A percentile compares a stretch with the other conserved stretches of the same genome.
phyloP scores from a whole-genome alignment of 129 eudicot species.

The Centella asiatica region DNA sequence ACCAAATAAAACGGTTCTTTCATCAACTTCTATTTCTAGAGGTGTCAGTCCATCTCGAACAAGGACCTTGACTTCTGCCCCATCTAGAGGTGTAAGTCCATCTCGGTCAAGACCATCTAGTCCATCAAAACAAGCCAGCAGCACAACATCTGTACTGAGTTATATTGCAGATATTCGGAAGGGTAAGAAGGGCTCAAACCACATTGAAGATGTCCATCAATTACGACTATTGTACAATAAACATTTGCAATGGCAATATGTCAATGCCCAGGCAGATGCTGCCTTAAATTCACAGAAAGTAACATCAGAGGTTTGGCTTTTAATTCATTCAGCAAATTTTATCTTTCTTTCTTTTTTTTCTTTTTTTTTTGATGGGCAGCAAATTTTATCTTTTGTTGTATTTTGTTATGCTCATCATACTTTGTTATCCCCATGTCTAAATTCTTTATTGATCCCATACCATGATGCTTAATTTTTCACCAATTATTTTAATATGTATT shows the following conservation, averaged over 20 bases:
- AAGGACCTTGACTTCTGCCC: slow-evolving; percentile 28
- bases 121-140: slow-evolving; percentile 60
- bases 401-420: neutral
- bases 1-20: slow-evolving; percentile 34
- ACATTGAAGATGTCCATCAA: slow-evolving; percentile 83
- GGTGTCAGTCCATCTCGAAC: slow-evolving; percentile 68
- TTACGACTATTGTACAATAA: slow-evolving; percentile 68
- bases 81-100: slow-evolving; percentile 76
- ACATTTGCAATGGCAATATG: slow-evolving; percentile 84
- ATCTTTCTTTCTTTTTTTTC: neutral
- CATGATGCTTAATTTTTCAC: neutral
- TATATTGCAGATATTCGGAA: slow-evolving; percentile 71
- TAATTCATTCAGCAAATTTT: slow-evolving; percentile 4
- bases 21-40: slow-evolving; percentile 32
- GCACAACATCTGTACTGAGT: slow-evolving; percentile 76
- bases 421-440: neutral
- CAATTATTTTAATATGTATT: neutral
- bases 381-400: neutral
- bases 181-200: slow-evolving; percentile 63
- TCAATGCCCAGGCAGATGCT: slow-evolving; percentile 59
- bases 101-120: slow-evolving; percentile 65
- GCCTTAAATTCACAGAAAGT: slow-evolving; percentile 43
- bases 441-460: neutral
- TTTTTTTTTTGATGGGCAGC: neutral
- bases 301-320: slow-evolving; percentile 62